These are phyloP conservation scores for Olyra latifolia DNA, from an alignment of 176 grass and related monocot species.

Conservation along the genomic window DNA sequence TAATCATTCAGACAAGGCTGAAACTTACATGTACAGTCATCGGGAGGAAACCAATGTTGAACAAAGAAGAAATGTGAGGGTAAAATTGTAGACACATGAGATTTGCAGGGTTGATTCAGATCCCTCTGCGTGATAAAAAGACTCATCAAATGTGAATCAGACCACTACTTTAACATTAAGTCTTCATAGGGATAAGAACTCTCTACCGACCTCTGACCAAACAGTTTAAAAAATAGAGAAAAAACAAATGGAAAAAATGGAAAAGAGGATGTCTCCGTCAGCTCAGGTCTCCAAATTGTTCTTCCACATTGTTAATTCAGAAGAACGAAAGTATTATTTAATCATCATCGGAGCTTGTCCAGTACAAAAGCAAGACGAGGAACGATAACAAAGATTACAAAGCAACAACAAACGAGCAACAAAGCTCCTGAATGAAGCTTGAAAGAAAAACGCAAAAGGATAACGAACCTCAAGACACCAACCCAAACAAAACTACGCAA, in stretches of 20 bases:
- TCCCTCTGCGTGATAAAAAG: slow-evolving; percentile 46
- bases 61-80: neutral
- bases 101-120: neutral
- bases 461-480: too few species aligned
- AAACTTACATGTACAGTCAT: slow-evolving; percentile 53
- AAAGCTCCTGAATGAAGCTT: too few species aligned
- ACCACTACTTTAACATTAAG: slow-evolving; percentile 52
- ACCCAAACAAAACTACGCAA: too few species aligned
- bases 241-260: neutral
- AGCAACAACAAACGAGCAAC: too few species aligned
- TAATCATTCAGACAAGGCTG: slow-evolving; percentile 50
- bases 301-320: slow-evolving; percentile 49
- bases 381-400: neutral
- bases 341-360: slow-evolving; percentile 33
- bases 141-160: slow-evolving; percentile 48
- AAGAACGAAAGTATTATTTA: slow-evolving; percentile 55
- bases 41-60: neutral
- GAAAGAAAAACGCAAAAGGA: too few species aligned
- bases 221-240: neutral
- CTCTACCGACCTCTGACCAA: neutral
- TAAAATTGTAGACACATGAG: too few species aligned
- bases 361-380: too few species aligned
- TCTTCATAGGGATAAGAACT: slow-evolving; percentile 12
- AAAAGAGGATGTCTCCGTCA: slow-evolving; percentile 21
- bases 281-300: slow-evolving; percentile 61